These are phyloP conservation scores for Allodekkera sacchari DNA, from an alignment of 805 yeast genomes.

Conservation along the genomic window DNA sequence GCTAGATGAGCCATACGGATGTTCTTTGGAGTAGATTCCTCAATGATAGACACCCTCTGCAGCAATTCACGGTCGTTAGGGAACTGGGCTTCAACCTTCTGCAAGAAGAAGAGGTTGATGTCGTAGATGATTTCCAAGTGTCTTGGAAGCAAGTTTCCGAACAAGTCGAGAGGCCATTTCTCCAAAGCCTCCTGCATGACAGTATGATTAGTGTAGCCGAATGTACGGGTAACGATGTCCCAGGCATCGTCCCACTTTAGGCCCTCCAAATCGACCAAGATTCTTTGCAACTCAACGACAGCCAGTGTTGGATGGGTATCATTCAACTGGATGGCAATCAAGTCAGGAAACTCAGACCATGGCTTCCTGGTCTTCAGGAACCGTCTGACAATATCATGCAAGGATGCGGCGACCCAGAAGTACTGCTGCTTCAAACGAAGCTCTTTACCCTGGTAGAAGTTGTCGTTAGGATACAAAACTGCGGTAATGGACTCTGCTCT, in stretches of 20 bases:
- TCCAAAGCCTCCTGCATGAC: slow-evolving; percentile 93
- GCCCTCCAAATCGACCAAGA: slow-evolving; percentile 76
- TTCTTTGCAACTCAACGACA: slow-evolving; percentile 79
- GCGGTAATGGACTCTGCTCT: slow-evolving; percentile 89
- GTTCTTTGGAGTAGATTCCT: slow-evolving; percentile 72
- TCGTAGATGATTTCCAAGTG: slow-evolving; percentile 87
- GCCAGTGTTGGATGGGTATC: slow-evolving; percentile 95
- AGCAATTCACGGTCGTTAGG: slow-evolving; percentile 66
- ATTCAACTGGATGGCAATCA: slow-evolving; percentile 85
- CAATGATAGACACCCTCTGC: slow-evolving; percentile 71
- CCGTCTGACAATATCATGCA: slow-evolving; percentile 84
- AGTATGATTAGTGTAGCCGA: slow-evolving; percentile 92
- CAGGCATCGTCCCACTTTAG: slow-evolving; percentile 81
- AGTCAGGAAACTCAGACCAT: slow-evolving; percentile 79
- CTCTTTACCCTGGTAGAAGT: slow-evolving; percentile 85
- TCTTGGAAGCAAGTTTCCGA: slow-evolving; percentile 77
- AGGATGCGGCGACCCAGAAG: slow-evolving; percentile 94
- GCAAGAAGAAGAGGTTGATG: slow-evolving; percentile 71
- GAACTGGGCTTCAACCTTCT: slow-evolving; percentile 64
- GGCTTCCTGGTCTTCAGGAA: slow-evolving; percentile 70
- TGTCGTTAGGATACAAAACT: slow-evolving; percentile 89
- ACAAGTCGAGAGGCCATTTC: slow-evolving; percentile 85
- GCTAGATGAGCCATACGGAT: slow-evolving; percentile 92
- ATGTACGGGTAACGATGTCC: slow-evolving; percentile 70
- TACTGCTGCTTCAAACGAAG: slow-evolving; percentile 90